Evolutionary conservation across 1,284 basidiomycete genomes (phyloP).

Genomic region (Trametes hirsuta): DNA sequence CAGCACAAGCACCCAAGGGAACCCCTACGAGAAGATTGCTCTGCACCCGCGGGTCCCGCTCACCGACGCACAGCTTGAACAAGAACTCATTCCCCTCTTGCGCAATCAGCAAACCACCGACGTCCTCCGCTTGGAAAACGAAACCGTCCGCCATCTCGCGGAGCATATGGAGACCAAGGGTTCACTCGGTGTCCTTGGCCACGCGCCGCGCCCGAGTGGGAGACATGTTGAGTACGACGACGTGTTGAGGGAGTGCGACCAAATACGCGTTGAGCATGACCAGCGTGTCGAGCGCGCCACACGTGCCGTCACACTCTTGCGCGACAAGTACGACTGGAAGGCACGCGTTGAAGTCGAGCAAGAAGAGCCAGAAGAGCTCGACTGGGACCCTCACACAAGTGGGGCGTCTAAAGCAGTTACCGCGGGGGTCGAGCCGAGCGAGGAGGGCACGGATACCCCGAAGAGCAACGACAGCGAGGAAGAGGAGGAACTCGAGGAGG

Average conservation of each 20-base stretch:
- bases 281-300: constrained; percentile 70
- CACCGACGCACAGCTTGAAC: constrained; percentile 68
- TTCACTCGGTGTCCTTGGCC: constrained; percentile 48
- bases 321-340: constrained; percentile 79
- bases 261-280: constrained; percentile 71
- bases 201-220: constrained; percentile 18
- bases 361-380: constrained; percentile 74
- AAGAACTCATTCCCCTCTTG: constrained; percentile 69
- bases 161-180: constrained; percentile 68
- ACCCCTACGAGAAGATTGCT: constrained; percentile 63
- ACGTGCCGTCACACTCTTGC: constrained; percentile 70
- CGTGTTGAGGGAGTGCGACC: constrained; percentile 64
- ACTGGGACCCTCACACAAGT: constrained; percentile 56
- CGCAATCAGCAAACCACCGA: constrained; percentile 78
- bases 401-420: background rate
- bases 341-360: constrained; percentile 71
- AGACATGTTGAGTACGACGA: constrained; percentile 53
- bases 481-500: constrained; percentile 46
- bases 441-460: constrained; percentile 30
- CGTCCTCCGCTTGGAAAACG: constrained; percentile 68
- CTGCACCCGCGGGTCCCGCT: constrained; percentile 63
- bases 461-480: constrained; percentile 44
- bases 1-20: constrained; percentile 30
- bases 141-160: constrained; percentile 66
- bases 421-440: constrained; percentile 19